Base-by-base conservation (phyloP, 1,284 basidiomycete genomes). In the Cryptococcus sp. region DNA sequence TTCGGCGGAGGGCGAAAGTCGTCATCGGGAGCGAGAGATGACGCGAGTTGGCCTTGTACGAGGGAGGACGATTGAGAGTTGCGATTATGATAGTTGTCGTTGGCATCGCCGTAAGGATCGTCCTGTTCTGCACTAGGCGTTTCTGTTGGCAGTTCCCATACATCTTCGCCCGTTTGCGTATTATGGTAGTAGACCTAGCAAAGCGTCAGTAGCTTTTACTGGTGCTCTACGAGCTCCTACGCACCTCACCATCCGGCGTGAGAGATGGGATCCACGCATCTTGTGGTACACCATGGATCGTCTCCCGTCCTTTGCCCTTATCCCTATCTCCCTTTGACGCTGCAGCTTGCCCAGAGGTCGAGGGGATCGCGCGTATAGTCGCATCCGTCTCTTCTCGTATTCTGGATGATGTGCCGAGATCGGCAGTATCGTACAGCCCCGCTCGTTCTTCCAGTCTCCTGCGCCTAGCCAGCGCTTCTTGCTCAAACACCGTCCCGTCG, bases 131-230 rank as follows among this genome's bases (percentile, higher is more conserved):
- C 86, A 10, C 44, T 53, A 16, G 65, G 53, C 4, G 48, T 56
- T 19, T 62, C 59, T 22, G 62, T 53, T 0, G 94, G 94, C 42
- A 96, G 80, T 68, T 97, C 91, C 69, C 86, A 85, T 15, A 91
- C 87, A 42, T 86, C 87, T 72, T 93, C 87, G 40, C 92, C 92
- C 2, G 93, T 97, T 66, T 89, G 84, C 0, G 89, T 90, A 72
- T 98, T 98, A 67, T 91, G 85, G 79, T 96, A 98, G 82, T 88
- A 93, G 74, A 97, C 90, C 89, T 97, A 73, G 3, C 59, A 63
- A 20, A 40, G 11, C 19, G 27, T 48, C 20, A 39, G 45, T 35
- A 11, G 47, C 11, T 17, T 17, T n/a, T 22, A n/a, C 19, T 2
- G 15, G 5, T 47, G n/a, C 20, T n/a, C 45, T 7, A 39, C 19